These are phyloP conservation scores for Pilatotrama ljubarskyi DNA, from an alignment of 768 basidiomycete species.

Conservation along the genomic window DNA sequence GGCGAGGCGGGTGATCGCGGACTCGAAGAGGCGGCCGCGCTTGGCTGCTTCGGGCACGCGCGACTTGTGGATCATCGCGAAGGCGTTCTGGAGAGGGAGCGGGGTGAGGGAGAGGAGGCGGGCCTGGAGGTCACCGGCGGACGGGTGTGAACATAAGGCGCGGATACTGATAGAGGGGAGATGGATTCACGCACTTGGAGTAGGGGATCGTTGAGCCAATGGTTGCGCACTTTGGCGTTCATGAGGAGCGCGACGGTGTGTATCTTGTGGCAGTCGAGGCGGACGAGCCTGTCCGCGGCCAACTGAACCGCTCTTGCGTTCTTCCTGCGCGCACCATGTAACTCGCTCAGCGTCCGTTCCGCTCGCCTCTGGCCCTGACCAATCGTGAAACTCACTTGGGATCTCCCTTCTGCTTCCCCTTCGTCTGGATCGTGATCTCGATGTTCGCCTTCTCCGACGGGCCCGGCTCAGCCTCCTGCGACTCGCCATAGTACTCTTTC, in stretches of 20 bases:
- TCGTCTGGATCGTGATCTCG: slow-evolving; percentile 69
- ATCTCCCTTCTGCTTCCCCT: slow-evolving; percentile 38
- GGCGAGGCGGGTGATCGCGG: slow-evolving; percentile 67
- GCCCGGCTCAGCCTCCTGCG: slow-evolving; percentile 22
- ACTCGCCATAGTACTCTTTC: background rate
- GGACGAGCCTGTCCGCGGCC: slow-evolving; percentile 67
- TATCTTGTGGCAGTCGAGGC: slow-evolving; percentile 85
- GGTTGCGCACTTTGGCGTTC: slow-evolving; percentile 74
- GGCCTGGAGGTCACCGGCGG: slow-evolving; percentile 51
- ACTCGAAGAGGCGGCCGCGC: slow-evolving; percentile 87
- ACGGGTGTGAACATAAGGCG: background rate
- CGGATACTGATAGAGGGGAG: slow-evolving; percentile 9
- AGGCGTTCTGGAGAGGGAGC: slow-evolving; percentile 73
- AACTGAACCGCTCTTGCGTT: slow-evolving; percentile 40
- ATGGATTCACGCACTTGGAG: slow-evolving; percentile 63
- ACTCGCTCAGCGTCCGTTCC: too few relatives aligned
- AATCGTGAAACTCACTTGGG: slow-evolving; percentile 46
- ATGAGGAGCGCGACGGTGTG: slow-evolving; percentile 83
- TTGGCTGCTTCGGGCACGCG: slow-evolving; percentile 76
- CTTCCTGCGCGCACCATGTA: slow-evolving; percentile 42
- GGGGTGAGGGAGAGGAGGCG: slow-evolving; percentile 88
- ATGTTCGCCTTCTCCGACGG: slow-evolving; percentile 45
- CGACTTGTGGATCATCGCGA: slow-evolving; percentile 79
- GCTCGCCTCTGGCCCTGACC: background rate
- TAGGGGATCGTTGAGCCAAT: slow-evolving; percentile 79